These are phyloP conservation scores for Pythium dissimile DNA, from an alignment of 352 stramenopile genomes.

Conservation along the genomic window DNA sequence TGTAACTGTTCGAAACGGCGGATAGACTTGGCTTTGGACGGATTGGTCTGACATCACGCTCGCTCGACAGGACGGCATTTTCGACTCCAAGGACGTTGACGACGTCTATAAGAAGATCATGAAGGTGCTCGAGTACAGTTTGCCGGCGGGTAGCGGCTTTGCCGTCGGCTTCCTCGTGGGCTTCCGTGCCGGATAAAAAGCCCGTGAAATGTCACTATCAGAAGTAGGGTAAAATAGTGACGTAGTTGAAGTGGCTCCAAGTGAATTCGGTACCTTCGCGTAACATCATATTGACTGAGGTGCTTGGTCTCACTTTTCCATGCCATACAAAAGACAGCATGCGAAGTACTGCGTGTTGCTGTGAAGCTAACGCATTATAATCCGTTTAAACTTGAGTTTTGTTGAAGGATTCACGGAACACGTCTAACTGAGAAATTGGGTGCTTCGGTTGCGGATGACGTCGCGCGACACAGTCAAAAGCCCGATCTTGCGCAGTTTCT, in stretches of 20 bases:
- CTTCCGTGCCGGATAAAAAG: constrained; percentile 60
- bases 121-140: constrained; percentile 74
- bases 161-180: constrained; percentile 68
- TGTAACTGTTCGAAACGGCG: not conserved
- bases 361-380: not conserved
- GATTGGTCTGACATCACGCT: no score
- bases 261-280: constrained; percentile 10
- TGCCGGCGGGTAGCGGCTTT: constrained; percentile 75
- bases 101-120: constrained; percentile 72
- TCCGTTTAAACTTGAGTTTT: not conserved
- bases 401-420: not conserved
- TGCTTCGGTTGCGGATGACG: constrained; percentile 5
- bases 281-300: constrained; percentile 16
- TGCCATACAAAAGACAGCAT: constrained; percentile 4
- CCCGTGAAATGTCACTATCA: constrained; percentile 13
- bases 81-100: constrained; percentile 78
- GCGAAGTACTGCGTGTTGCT: not conserved
- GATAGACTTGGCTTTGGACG: no score
- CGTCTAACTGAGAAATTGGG: not conserved
- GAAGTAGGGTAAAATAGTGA: no score
- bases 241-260: constrained; percentile 21
- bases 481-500: no score
- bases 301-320: constrained; percentile 5
- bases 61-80: constrained; percentile 50
- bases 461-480: not conserved